Base-by-base conservation (phyloP, 2,329 filamentous ascomycete species). In the Aspergillus ochraceoroseus region DNA sequence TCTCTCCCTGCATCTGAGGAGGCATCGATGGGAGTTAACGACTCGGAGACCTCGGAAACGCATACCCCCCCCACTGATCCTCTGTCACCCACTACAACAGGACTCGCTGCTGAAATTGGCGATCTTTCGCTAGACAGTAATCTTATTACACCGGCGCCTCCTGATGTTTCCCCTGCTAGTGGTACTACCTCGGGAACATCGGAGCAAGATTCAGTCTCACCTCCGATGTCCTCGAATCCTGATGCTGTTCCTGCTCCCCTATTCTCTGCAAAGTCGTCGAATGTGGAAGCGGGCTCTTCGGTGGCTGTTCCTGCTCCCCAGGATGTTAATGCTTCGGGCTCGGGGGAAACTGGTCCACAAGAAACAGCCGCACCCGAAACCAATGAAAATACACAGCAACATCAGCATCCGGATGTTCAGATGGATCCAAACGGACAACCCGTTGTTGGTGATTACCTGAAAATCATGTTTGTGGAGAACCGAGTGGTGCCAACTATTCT, bases 391-490 rank as follows among this genome's bases (percentile, higher is more conserved):
- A 41, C 47, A 9, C 54, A 52, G 3, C 55, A 58, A 18, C 53
- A 57, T 19, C 38, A 52, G 29, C 43, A 51, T 27, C 51, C 56
- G 14, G 68, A 71, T 15, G 75, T 79, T 42, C 78, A 82, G 48
- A 68, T 73, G 11, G 79, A 82, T 49, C 61, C 71, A 18, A 75
- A 82, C 51, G 79, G 79, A 5, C 74, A 76, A 20, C 85, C 88
- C 2, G 88, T 98, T 14, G 92, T 98, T 7, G 92, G 92, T 36
- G 92, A 98, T 63, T 85, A 83, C 56, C 72, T 98, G 45, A 98
- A 98, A 70, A 89, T 92, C 65, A 88, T 90, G 67, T 96, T 98
- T 68, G 89, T 96, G 15, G 84, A 95, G 64, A 81, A 96, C 65
- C 80, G 82, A 51, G 92, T 98, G 48, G 89, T 98, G 38, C 92